Conservation (phyloP, 345 rosid genomes). For the Populus tremula region DNA sequence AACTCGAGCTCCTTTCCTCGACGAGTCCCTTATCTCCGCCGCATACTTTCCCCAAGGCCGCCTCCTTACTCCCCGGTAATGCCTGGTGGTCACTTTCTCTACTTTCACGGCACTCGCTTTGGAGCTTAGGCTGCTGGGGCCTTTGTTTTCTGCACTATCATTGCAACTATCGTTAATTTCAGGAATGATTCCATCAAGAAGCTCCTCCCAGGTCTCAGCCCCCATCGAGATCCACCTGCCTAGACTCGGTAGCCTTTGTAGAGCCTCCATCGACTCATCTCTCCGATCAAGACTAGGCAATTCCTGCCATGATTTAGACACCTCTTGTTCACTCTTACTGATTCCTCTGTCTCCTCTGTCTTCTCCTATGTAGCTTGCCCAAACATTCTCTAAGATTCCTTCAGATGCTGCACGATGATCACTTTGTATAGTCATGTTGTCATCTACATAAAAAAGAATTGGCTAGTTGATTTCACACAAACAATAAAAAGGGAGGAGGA, state of each 20-base stretch:
- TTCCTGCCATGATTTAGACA: slow-evolving; percentile 44
- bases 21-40: slow-evolving; percentile 80
- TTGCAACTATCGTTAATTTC: slow-evolving; percentile 4
- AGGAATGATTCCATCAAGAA: slow-evolving; percentile 34
- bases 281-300: slow-evolving; percentile 40
- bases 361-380: slow-evolving; percentile 64
- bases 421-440: slow-evolving; percentile 39
- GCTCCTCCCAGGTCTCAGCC: slow-evolving; percentile 59
- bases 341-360: slow-evolving; percentile 11
- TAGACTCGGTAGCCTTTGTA: slow-evolving; percentile 47
- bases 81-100: slow-evolving; percentile 30
- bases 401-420: slow-evolving; percentile 29
- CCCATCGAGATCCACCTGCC: slow-evolving; percentile 69
- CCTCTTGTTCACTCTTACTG: slow-evolving; percentile 1
- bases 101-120: slow-evolving; percentile 11
- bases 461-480: neutral
- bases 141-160: neutral
- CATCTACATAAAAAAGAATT: neutral
- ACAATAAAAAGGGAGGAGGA: slow-evolving; percentile 14
- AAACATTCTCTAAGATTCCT: slow-evolving; percentile 60
- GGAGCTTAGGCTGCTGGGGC: slow-evolving; percentile 8
- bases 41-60: slow-evolving; percentile 92
- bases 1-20: slow-evolving; percentile 63
- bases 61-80: slow-evolving; percentile 74
- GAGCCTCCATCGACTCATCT: slow-evolving; percentile 25